Conservation (phyloP, 148 eudicot species). For the Diospyros lotus region DNA sequence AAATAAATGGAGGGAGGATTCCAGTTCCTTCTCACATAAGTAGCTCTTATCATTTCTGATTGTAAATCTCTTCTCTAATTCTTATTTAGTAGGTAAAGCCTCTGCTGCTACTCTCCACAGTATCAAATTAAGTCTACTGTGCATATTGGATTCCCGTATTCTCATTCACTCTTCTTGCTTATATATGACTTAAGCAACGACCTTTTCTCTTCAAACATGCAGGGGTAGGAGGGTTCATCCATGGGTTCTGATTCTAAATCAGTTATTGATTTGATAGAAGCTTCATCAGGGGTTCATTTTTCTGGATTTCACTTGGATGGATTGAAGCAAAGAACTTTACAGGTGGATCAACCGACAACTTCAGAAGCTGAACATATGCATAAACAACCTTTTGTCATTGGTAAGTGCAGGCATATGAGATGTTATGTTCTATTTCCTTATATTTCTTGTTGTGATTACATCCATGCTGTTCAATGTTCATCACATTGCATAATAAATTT, state of each 20-base stretch:
- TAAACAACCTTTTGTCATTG: conserved; percentile 91
- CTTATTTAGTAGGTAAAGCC: too few species aligned
- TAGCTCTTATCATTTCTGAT: too few species aligned
- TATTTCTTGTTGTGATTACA: background rate
- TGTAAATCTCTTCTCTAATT: too few species aligned
- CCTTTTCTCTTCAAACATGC: conserved; percentile 3
- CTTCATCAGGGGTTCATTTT: conserved; percentile 86
- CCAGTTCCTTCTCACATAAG: too few species aligned
- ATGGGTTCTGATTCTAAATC: conserved; percentile 71
- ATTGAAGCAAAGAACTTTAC: conserved; percentile 40
- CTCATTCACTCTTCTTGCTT: too few species aligned
- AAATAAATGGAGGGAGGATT: too few species aligned
- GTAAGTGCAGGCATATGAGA: conserved; percentile 29
- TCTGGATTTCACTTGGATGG: conserved; percentile 89
- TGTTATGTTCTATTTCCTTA: background rate
- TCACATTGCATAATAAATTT: background rate
- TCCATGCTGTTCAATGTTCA: background rate
- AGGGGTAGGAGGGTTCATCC: conserved; percentile 12
- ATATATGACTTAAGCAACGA: background rate
- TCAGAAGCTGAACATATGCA: conserved; percentile 56
- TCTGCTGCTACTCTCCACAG: too few species aligned
- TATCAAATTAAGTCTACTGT: too few species aligned
- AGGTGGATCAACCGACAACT: conserved; percentile 52
- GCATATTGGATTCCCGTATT: too few species aligned
- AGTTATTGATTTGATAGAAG: conserved; percentile 70